Conservation (phyloP, 2,329 filamentous ascomycete species). For the Calonectria montana region DNA sequence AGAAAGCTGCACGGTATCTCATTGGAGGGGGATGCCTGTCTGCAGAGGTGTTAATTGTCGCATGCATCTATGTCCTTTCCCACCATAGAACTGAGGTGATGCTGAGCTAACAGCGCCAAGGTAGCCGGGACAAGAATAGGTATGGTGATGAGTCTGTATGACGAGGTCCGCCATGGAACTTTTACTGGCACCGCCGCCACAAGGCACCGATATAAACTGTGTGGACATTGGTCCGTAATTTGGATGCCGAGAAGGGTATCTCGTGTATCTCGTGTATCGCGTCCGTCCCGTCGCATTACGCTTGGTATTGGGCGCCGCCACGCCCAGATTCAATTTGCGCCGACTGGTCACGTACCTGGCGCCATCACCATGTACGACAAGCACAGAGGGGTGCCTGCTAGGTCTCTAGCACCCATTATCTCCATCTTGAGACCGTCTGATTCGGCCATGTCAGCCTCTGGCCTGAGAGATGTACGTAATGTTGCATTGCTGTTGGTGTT, state of each 20-base stretch:
- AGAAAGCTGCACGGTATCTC: not conserved
- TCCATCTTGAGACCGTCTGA: not conserved
- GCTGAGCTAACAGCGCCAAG: not conserved
- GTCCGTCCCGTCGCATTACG: not conserved
- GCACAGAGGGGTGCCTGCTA: not conserved
- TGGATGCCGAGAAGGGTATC: not conserved
- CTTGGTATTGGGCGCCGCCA: not conserved
- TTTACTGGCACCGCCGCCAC: constrained; percentile 1
- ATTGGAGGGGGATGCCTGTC: not conserved
- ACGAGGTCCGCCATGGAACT: not conserved
- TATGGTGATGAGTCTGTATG: not conserved
- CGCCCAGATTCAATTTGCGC: not conserved
- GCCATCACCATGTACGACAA: not conserved
- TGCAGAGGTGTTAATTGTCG: not conserved
- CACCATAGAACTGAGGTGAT: not conserved
- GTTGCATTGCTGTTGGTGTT: not conserved
- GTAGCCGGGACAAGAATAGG: not conserved
- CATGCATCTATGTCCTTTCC: not conserved
- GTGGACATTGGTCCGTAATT: not conserved
- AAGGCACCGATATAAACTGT: not conserved
- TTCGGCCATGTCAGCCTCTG: not conserved
- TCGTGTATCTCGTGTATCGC: constrained; percentile 1
- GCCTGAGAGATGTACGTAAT: not conserved
- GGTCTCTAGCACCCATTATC: not conserved
- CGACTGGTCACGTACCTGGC: constrained; percentile 6